Evolutionary conservation across 306 rosid genomes (phyloP), one percentile per base, ranked within the genome.

Genomic region (Pterocarpus macrocarpus): DNA sequence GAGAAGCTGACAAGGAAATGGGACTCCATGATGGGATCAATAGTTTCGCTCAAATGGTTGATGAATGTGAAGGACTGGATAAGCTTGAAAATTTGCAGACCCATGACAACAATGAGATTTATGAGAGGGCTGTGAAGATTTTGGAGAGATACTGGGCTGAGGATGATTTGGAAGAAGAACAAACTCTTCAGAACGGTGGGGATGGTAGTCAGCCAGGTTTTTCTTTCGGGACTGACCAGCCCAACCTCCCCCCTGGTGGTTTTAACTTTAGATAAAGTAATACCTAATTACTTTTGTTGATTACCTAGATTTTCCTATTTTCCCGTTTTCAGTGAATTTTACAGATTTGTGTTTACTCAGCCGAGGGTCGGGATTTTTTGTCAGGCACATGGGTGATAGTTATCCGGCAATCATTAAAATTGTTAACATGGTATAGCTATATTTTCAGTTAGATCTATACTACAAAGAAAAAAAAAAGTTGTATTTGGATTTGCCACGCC

Each of bases 131-230:
- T 22, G 91, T 91, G 65, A 91, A 87, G 89, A 84, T 91, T 79
- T 78, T 91, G 89, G 95, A 89, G 90, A 87, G 88, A 80, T 91
- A 91, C 45, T 91, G 93, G 95, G 71, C 85, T 0, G 95, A 89
- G 82, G 95, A 91, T 75, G 95, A 89, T 6, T 89, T 89, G 5
- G 94, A 89, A 69, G 81, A 3, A 3, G 58, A 64, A n/a, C 87
- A 77, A 72, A 82, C 32, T 78, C 47, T 59, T 45, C 87, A 79
- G 74, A 82, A 82, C 75, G 85, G 85, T 34, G 89, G 87, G 28
- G 84, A 81, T 44, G 87, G 52, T 36, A 81, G 66, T 66, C 94
- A 88, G 64, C 85, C 72, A 5, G 85, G 84, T 43, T 83, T 83
- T 73, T 61, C 74, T 61, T 91, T 91, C 13, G 90, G 91, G 14